Conservation (phyloP, 2,329 filamentous ascomycete species). For the Rhynchosporium secalis region DNA sequence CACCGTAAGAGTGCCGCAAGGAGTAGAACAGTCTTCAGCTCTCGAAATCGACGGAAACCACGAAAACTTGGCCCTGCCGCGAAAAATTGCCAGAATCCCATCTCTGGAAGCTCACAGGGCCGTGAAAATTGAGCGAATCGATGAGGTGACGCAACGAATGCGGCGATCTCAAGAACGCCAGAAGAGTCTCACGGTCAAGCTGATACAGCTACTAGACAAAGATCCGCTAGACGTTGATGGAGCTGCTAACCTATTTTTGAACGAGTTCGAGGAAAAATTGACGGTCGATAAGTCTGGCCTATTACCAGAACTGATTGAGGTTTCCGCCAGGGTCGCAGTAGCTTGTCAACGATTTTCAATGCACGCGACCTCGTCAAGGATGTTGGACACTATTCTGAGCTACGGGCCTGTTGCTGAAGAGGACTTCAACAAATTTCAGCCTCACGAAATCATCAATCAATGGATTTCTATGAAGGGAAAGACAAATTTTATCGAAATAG, state of each 20-base stretch:
- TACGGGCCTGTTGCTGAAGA: slow-evolving; percentile 27
- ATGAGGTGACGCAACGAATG: neutral
- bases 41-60: neutral
- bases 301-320: slow-evolving; percentile 22
- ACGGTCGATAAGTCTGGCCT: slow-evolving; percentile 19
- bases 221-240: slow-evolving; percentile 23
- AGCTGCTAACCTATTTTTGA: slow-evolving; percentile 30
- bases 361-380: slow-evolving; percentile 23
- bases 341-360: slow-evolving; percentile 20
- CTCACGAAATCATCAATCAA: slow-evolving; percentile 25
- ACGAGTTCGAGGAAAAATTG: slow-evolving; percentile 33
- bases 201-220: slow-evolving; percentile 27
- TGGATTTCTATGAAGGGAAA: slow-evolving; percentile 17
- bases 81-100: neutral
- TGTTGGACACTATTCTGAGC: slow-evolving; percentile 29
- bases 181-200: slow-evolving; percentile 28
- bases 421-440: slow-evolving; percentile 29
- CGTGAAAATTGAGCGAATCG: neutral
- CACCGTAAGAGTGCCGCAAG: neutral
- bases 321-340: slow-evolving; percentile 24
- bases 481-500: neutral
- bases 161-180: slow-evolving; percentile 22
- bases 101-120: neutral
- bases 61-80: neutral
- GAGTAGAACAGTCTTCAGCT: neutral